Percentiles rank a stretch among this genome's conserved stretches.
Evolutionary conservation across 306 rosid genomes (phyloP).

Genomic region (Alnus rubra): DNA sequence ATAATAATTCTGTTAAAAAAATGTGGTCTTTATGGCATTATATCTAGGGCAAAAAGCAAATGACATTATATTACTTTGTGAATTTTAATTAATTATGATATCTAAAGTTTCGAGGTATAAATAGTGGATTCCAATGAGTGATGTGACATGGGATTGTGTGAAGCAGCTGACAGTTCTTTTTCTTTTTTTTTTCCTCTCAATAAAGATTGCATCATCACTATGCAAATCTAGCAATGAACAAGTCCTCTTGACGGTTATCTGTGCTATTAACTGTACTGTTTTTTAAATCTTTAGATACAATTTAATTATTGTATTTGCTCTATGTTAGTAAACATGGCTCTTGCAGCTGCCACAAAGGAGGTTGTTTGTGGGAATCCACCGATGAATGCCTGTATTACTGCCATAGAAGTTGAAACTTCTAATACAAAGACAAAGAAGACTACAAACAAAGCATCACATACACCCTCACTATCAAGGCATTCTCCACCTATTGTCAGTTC

Average conservation of each 20-base stretch:
- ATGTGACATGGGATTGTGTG: too few relatives aligned
- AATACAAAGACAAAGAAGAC: constrained; percentile 19
- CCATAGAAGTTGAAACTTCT: constrained; percentile 25
- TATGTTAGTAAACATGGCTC: constrained; percentile 26
- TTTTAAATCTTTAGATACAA: background rate
- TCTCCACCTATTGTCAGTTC: constrained; percentile 8
- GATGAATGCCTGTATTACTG: constrained; percentile 10
- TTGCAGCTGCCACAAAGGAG: constrained; percentile 28
- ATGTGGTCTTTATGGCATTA: too few relatives aligned
- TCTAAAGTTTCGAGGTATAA: too few relatives aligned
- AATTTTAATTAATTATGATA: too few relatives aligned
- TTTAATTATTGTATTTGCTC: constrained; percentile 6
- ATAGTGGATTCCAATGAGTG: too few relatives aligned
- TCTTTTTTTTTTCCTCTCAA: background rate
- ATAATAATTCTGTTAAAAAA: background rate
- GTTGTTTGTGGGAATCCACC: constrained; percentile 3
- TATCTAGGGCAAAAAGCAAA: too few relatives aligned
- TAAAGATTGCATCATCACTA: background rate
- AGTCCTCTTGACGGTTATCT: background rate
- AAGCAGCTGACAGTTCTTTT: too few relatives aligned
- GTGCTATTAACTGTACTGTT: background rate
- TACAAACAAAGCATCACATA: background rate
- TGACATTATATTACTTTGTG: too few relatives aligned
- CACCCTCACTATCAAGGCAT: constrained; percentile 2
- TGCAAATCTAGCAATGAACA: background rate